phyloP scores from a whole-genome alignment of 169 alveolate genomes.

The Eimeria falciformis region DNA sequence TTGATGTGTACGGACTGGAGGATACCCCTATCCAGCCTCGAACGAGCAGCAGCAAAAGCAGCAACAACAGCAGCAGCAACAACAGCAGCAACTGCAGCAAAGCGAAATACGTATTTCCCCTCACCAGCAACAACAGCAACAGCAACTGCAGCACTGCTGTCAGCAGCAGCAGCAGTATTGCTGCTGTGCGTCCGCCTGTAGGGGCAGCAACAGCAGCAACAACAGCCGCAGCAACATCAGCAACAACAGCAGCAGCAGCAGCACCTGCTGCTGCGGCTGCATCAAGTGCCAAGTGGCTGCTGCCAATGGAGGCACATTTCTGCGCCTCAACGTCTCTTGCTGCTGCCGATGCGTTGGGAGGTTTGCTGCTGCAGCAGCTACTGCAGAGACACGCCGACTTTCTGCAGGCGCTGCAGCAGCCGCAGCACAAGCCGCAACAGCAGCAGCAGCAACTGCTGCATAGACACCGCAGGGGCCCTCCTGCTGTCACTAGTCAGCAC shows the following conservation, averaged over 20 bases:
- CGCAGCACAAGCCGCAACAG: neutral
- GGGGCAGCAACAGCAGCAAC: neutral
- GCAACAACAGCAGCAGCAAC: neutral
- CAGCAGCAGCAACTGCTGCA: constrained; percentile 8
- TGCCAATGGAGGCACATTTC: neutral
- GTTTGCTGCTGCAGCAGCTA: neutral
- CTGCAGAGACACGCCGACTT: neutral
- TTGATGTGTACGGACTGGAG: neutral
- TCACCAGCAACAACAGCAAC: neutral
- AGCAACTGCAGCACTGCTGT: constrained; percentile 1
- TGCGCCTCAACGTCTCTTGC: neutral
- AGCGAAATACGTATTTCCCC: too few relatives aligned
- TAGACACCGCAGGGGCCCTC: too few relatives aligned
- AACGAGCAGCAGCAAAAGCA: neutral
- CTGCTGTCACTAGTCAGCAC: neutral
- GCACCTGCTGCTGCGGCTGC: neutral
- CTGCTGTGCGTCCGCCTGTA: neutral
- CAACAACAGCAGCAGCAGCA: constrained; percentile 6
- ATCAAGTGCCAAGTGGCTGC: constrained; percentile 6
- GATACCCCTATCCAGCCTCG: neutral
- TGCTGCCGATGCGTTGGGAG: neutral
- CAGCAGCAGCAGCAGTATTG: constrained; percentile 17
- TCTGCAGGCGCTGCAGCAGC: constrained; percentile 15
- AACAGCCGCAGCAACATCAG: neutral
- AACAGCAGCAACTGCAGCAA: neutral